Conservation (phyloP, 2,329 filamentous ascomycete species). For the Ophiostoma ips region DNA sequence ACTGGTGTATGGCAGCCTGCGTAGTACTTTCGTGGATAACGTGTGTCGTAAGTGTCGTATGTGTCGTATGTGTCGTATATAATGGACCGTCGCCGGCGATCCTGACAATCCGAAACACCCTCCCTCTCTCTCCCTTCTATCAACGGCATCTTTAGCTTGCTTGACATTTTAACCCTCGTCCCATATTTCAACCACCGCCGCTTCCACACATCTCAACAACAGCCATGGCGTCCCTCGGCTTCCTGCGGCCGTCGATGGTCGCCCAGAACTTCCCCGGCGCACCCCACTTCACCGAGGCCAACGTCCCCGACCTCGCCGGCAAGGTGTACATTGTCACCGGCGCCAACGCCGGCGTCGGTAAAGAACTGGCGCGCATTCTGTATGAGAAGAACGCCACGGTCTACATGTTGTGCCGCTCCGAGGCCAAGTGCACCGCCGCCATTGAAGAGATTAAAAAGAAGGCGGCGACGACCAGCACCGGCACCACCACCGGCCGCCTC, state of each 20-base stretch:
- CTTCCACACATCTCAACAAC: too few relatives aligned
- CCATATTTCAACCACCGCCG: background rate
- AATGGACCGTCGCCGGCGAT: too few relatives aligned
- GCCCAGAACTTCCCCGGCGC: conserved; percentile 17
- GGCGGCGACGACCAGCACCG: conserved; percentile 10
- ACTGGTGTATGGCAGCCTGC: too few relatives aligned
- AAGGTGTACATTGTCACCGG: conserved; percentile 33
- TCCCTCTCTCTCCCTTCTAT: too few relatives aligned
- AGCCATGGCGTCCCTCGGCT: conserved; percentile 5
- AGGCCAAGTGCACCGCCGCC: conserved; percentile 25
- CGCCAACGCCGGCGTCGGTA: conserved; percentile 27
- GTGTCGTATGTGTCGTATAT: too few relatives aligned
- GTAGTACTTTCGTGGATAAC: too few relatives aligned
- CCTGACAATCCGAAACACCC: too few relatives aligned
- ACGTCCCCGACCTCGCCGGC: conserved; percentile 17
- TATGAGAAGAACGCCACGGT: conserved; percentile 36
- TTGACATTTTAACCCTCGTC: too few relatives aligned
- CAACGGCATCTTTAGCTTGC: too few relatives aligned
- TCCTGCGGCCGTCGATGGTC: conserved; percentile 3
- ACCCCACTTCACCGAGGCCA: conserved; percentile 20
- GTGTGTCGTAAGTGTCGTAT: too few relatives aligned
- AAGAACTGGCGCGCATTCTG: conserved; percentile 34
- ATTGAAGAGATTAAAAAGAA: conserved; percentile 27
- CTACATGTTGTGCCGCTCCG: conserved; percentile 34
- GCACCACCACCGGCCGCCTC: conserved; percentile 16